Evolutionary conservation across 2,329 filamentous ascomycete species (phyloP).

Genomic region (Chalaropsis ovoidea): DNA sequence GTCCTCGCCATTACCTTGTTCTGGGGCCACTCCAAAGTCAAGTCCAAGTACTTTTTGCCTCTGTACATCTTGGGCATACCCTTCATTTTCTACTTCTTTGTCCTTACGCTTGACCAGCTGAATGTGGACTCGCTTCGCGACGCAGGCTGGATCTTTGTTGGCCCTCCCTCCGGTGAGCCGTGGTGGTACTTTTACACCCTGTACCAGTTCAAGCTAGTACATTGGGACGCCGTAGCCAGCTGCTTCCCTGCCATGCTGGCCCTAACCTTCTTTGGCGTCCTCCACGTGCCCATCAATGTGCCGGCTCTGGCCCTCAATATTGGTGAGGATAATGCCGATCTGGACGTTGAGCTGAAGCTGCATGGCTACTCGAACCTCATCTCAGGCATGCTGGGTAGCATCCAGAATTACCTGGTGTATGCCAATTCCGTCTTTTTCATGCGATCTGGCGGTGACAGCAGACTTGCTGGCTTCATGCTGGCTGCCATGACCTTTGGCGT

Average conservation of each 20-base stretch:
- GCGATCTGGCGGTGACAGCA: constrained; percentile 76
- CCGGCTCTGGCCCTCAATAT: constrained; percentile 83
- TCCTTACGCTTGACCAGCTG: constrained; percentile 57
- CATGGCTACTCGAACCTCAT: constrained; percentile 89
- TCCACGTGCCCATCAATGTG: constrained; percentile 97
- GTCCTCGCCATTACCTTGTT: constrained; percentile 65
- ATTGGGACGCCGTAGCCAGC: constrained; percentile 73
- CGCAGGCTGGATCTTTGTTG: constrained; percentile 83
- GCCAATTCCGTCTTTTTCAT: constrained; percentile 98
- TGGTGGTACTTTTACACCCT: constrained; percentile 98
- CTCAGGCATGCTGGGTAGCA: constrained; percentile 77
- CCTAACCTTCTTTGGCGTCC: constrained; percentile 89
- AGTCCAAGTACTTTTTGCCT: constrained; percentile 77
- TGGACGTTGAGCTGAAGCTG: constrained; percentile 82
- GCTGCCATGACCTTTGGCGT: constrained; percentile 70
- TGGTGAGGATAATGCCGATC: constrained; percentile 82
- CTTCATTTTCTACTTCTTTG: constrained; percentile 65
- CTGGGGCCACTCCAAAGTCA: constrained; percentile 62
- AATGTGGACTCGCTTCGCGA: constrained; percentile 57
- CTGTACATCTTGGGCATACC: constrained; percentile 75
- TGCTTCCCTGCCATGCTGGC: constrained; percentile 92
- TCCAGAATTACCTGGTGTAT: constrained; percentile 95
- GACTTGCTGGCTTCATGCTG: constrained; percentile 75
- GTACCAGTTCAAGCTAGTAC: constrained; percentile 72
- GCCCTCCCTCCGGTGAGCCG: constrained; percentile 71